Percentiles rank a stretch among this genome's conserved stretches.
phyloP scores from a whole-genome alignment of 805 yeast species.

The Saturnispora saitoi region DNA sequence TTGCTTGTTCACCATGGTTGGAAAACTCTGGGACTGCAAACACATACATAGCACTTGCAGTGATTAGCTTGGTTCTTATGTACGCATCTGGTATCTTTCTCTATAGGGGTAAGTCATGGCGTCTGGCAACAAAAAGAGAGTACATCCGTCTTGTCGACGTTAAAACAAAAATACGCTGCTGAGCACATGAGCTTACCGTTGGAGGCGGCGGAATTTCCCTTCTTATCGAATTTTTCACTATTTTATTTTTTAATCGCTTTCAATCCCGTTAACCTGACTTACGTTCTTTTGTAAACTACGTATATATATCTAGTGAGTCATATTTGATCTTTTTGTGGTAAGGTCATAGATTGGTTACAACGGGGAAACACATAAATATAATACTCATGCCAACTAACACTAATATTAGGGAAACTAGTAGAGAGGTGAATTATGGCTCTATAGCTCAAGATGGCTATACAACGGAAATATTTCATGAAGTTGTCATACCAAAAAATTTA shows the following conservation, averaged over 20 bases:
- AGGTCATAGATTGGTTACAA: too few relatives aligned
- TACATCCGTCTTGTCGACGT: slow-evolving; percentile 40
- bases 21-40: slow-evolving; percentile 46
- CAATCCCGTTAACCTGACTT: too few relatives aligned
- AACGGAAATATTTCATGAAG: slow-evolving; percentile 15
- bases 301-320: too few relatives aligned
- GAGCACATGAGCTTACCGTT: slow-evolving; percentile 1
- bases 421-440: slow-evolving; percentile 1
- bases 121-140: slow-evolving; percentile 44
- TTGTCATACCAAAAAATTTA: slow-evolving; percentile 17
- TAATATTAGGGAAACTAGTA: neutral
- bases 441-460: slow-evolving; percentile 9
- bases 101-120: slow-evolving; percentile 49
- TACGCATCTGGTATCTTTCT: slow-evolving; percentile 47
- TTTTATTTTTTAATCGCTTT: too few relatives aligned
- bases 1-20: slow-evolving; percentile 58
- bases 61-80: slow-evolving; percentile 46
- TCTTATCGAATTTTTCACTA: neutral
- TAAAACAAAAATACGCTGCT: neutral
- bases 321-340: too few relatives aligned
- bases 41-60: slow-evolving; percentile 55
- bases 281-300: too few relatives aligned
- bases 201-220: neutral
- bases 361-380: too few relatives aligned
- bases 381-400: neutral